Base-by-base conservation (phyloP, 108 stramenopile genomes). In the Skeletonema marinoi region DNA sequence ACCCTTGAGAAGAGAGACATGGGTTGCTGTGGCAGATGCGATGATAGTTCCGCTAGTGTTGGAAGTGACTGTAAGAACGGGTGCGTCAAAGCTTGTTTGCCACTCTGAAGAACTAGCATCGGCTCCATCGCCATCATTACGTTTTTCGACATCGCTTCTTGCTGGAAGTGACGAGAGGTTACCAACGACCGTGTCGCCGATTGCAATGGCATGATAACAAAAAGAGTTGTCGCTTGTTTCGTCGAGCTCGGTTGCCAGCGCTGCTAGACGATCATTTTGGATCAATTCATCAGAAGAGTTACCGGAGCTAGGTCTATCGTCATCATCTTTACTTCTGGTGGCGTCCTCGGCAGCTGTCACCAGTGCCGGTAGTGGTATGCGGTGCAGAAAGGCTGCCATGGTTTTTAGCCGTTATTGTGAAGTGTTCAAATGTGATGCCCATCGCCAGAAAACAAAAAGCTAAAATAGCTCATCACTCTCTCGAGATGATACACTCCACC, bases 1-100 rank as follows among this genome's bases (percentile, higher is more conserved):
- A 32, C 90, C 92, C 54, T 83, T 68, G 10, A 93, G 31, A 14
- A 93, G 68, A 7, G 87, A 82, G 25, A 93, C 78, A n/a, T 88
- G 82, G 41, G 64, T 86, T 17, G 75, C 74, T 14, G 88, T 88
- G 6, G 92, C 70, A 6, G 79, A 85, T 19, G 84, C 92, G 39
- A 93, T 71, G 63, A 93, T 65, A 13, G 81, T 74, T 32, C 92
- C 92, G 48, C 72, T 76, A 6, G 17, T 13, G 66, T 89, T 91
- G 61, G 90, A 88, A 1, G 79, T 71, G 16, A 93, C 61, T 17
- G 72, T 59, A n/a, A 73, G 71, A 77, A 71, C 71, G 54, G 66
- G 83, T 62, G 30, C 75, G 82, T 86, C 83, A 81, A 71, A 85
- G 64, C 32, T 63, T 65, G 69, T 66, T 74, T 39, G 70, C 48